Base-by-base conservation (phyloP, 1,284 basidiomycete species). In the Trichosporon ovoides region DNA sequence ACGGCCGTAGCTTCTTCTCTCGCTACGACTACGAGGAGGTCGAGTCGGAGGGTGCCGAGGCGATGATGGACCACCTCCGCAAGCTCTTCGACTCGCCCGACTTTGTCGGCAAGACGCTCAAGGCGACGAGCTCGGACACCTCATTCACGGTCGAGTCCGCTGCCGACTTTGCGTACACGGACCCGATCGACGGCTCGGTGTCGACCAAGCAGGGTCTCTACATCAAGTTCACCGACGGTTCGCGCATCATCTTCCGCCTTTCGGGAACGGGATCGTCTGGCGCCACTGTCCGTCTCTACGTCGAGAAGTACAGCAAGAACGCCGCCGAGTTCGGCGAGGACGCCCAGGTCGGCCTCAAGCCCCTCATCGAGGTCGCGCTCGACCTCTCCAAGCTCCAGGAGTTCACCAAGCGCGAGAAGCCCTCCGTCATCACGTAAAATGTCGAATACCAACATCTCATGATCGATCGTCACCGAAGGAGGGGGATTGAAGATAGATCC, bases 11-110 rank as follows among this genome's bases (percentile, higher is more conserved):
- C 62, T 98, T 98, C 85, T 98, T 98, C 84, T 93, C 89, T 62
- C 87, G 92, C 66, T 98, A 98, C 80, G 95, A 98, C 80, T 98
- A 98, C 80, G 95, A 98, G 77, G 96, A 98, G 77, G 92, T 97
- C 52, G 84, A 90, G 14, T 91, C 91, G 0, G 89, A 88, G 35
- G 91, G 89, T 34, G 95, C 96, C 51, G 85, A 89, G 70, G 84
- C 86, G 64, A 81, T 98, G 71, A 92, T 98, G 75, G 83, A 82
- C 51, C 82, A 86, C 68, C 80, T 98, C 68, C 85, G 93, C 72
- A 75, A 81, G 19, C 82, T 85, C 53, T 87, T 97, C 76, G 79
- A 82, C 59, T 80, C 82, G 11, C 80, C 83, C 10, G 84, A 84
- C 46, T 85, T 95, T 68, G 80, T 82, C 67, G 83, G 86, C 68